Evolutionary conservation across 306 rosid species (phyloP), one percentile per base, ranked within the genome.

Genomic region (Calophaca sinica): DNA sequence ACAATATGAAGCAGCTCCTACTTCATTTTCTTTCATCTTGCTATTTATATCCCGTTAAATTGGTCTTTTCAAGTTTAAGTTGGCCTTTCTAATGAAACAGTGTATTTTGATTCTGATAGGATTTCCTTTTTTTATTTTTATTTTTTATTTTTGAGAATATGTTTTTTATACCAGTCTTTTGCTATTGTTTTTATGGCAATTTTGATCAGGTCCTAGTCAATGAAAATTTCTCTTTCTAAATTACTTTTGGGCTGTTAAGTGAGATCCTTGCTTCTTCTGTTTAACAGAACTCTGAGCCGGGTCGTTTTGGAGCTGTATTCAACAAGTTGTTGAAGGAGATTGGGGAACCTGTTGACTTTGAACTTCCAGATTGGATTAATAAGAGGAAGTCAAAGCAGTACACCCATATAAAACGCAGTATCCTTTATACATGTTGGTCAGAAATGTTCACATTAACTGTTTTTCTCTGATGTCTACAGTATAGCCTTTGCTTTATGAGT

Each of bases 391-490:
- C 94, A 12, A 62, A 79, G 77, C 85, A 81, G 36, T 94, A 88
- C 84, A 87, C 78, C 59, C 90, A 82, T 67, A 91, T 94, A 36
- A 94, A 84, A 78, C 96, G 98, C 82, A 94, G 98, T 94, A 94
- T 94, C 97, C 98, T 94, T 83, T 63, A 5, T 6, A 65, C 63
- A 7, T 69, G 41, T 35, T 38, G 3, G 68, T 75, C 45, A n/a
- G 68, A 13, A 5, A 46, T 65, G 45, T 62, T 46, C 32, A 11
- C 33, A 35, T 3, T 55, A 38, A 57, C 26, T 5, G 41, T 33
- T 5, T 66, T 26, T 52, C 0, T 35, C 52, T 53, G 54, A 73
- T 52, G n/a, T 77, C 14, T 59, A 29, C 28, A 61, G 41, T 51
- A 9, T 60, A 44, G 13, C 12, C 61, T 55, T 32, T 58, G 10